A percentile compares a stretch with the other conserved stretches of the same genome.
Conservation (phyloP, 2,329 filamentous ascomycete genomes). For the Plectosphaerella sp. region DNA sequence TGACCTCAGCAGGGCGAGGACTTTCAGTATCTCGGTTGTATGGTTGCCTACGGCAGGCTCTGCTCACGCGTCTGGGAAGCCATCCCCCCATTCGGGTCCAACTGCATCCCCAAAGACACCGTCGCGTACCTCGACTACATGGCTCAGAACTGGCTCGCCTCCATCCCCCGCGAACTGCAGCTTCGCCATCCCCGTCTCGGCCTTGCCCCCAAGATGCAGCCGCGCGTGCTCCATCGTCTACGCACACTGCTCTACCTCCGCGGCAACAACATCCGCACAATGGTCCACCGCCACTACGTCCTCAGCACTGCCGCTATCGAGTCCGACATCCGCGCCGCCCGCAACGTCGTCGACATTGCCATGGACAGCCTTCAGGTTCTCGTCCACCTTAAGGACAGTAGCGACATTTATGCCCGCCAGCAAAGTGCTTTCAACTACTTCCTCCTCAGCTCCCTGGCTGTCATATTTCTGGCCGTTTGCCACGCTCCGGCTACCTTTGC, state of each 20-base stretch:
- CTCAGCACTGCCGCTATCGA: constrained; percentile 31
- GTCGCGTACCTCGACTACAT: constrained; percentile 33
- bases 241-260: constrained; percentile 38
- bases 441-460: constrained; percentile 30
- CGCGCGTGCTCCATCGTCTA: constrained; percentile 31
- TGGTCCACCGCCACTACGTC: constrained; percentile 38
- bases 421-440: constrained; percentile 36
- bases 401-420: constrained; percentile 30
- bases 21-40: constrained; percentile 37
- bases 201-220: constrained; percentile 21
- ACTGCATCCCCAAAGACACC: constrained; percentile 30
- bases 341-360: constrained; percentile 33
- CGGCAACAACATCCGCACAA: constrained; percentile 38
- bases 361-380: constrained; percentile 26
- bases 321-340: constrained; percentile 26
- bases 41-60: constrained; percentile 41
- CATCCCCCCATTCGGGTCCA: constrained; percentile 30
- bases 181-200: constrained; percentile 31
- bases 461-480: constrained; percentile 37
- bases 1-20: constrained; percentile 19
- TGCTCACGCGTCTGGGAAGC: constrained; percentile 42
- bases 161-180: constrained; percentile 35
- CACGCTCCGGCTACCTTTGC: constrained; percentile 38
- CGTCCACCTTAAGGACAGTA: constrained; percentile 27
- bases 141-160: constrained; percentile 39